phyloP scores from a whole-genome alignment of 2,329 filamentous ascomycete species.

The Neonectria faginata region DNA sequence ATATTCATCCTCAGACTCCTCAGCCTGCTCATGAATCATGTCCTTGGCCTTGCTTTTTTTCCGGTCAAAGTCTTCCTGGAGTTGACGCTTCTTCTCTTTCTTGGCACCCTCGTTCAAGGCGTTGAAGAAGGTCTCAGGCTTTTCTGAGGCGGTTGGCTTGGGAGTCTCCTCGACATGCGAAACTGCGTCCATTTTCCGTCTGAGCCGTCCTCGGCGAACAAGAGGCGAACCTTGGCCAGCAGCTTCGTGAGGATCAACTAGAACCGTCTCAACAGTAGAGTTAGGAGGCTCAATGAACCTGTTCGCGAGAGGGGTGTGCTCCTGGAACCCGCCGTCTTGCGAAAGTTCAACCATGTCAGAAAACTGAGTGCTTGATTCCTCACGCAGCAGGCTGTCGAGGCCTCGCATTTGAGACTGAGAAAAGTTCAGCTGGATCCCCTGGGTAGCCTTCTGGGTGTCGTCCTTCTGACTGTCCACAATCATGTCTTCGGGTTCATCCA shows the following conservation, averaged over 20 bases:
- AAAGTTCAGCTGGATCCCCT: slow-evolving; percentile 66
- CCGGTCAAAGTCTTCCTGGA: slow-evolving; percentile 75
- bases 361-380: slow-evolving; percentile 66
- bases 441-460: slow-evolving; percentile 52
- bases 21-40: slow-evolving; percentile 92
- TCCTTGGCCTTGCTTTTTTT: slow-evolving; percentile 88
- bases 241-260: slow-evolving; percentile 55
- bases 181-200: slow-evolving; percentile 54
- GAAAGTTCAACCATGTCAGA: slow-evolving; percentile 81
- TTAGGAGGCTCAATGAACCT: slow-evolving; percentile 73
- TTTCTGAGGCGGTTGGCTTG: slow-evolving; percentile 32
- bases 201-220: slow-evolving; percentile 68
- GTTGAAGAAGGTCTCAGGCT: slow-evolving; percentile 68
- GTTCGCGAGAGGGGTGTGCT: slow-evolving; percentile 76
- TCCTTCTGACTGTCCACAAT: slow-evolving; percentile 59
- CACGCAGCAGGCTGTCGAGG: slow-evolving; percentile 66
- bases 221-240: slow-evolving; percentile 73
- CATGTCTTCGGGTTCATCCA: slow-evolving; percentile 66
- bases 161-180: slow-evolving; percentile 37
- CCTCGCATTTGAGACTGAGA: slow-evolving; percentile 71
- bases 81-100: slow-evolving; percentile 64
- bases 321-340: slow-evolving; percentile 82
- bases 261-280: slow-evolving; percentile 79
- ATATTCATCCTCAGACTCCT: slow-evolving; percentile 98
- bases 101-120: slow-evolving; percentile 75